Evolutionary conservation across 2,329 filamentous ascomycete species (phyloP).

Genomic region (Alternaria sp.): DNA sequence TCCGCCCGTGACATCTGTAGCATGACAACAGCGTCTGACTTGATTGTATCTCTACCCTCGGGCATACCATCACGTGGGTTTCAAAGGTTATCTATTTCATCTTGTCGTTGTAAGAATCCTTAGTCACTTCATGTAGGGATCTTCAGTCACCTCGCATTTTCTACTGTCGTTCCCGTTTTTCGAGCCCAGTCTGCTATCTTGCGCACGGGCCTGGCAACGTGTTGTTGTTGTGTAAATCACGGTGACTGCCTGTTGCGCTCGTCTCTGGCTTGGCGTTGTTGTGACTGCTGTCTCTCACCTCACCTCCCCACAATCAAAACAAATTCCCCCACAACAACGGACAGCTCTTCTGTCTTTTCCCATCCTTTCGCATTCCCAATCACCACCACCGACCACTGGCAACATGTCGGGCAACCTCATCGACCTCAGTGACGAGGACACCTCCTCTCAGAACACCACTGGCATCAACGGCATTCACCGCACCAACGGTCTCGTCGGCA

Average conservation of each 20-base stretch:
- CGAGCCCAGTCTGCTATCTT: background rate
- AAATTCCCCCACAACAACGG: background rate
- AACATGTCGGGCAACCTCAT: slow-evolving; percentile 16
- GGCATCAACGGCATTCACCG: background rate
- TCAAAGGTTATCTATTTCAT: no score
- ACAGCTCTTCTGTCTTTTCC: background rate
- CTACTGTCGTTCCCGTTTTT: background rate
- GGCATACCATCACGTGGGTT: background rate
- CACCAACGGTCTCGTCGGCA: background rate
- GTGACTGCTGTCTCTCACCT: slow-evolving; percentile 11
- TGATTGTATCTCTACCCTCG: background rate
- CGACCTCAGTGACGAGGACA: slow-evolving; percentile 4
- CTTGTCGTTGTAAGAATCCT: no score
- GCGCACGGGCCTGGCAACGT: background rate
- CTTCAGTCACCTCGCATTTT: background rate
- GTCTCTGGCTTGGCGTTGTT: slow-evolving; percentile 7
- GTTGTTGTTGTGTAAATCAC: background rate
- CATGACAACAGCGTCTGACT: background rate
- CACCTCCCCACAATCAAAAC: background rate
- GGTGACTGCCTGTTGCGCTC: background rate
- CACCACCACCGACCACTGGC: background rate
- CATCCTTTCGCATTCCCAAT: background rate
- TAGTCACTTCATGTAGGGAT: background rate
- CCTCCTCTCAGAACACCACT: background rate
- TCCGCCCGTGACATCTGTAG: background rate